phyloP scores from a whole-genome alignment of 2,329 filamentous ascomycete species.

The Cladorrhinum sp. region DNA sequence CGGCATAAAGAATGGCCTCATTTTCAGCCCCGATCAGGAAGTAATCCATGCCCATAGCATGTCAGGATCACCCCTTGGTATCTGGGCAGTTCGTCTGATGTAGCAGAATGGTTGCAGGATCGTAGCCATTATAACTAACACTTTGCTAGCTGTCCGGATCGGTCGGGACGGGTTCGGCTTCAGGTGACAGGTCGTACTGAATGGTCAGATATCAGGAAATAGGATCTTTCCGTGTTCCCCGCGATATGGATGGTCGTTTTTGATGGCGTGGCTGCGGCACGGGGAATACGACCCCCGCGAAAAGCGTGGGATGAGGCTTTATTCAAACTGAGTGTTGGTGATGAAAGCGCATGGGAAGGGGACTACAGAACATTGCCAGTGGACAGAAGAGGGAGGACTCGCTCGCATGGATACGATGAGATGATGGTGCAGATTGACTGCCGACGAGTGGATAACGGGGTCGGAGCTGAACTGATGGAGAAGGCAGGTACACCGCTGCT shows the following conservation, averaged over 20 bases:
- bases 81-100: slow-evolving; percentile 4
- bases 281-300: neutral
- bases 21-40: slow-evolving; percentile 2
- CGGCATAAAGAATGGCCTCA: slow-evolving; percentile 1
- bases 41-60: neutral
- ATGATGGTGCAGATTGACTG: neutral
- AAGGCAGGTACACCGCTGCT: neutral
- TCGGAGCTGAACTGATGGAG: neutral
- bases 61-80: slow-evolving; percentile 3
- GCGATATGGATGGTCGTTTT: neutral
- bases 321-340: neutral
- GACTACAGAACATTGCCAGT: too few relatives aligned
- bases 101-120: neutral
- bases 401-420: neutral
- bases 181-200: neutral
- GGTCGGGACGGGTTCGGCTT: neutral
- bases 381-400: too few relatives aligned
- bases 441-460: neutral
- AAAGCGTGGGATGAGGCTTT: slow-evolving; percentile 14
- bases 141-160: neutral
- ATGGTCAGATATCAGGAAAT: slow-evolving; percentile 3
- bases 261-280: slow-evolving; percentile 16
- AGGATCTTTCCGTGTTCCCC: slow-evolving; percentile 4
- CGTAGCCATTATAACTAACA: neutral
- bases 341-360: neutral